These are phyloP conservation scores for Monosporascus sp. DNA, from an alignment of 2,329 filamentous ascomycete species.

Conservation along the genomic window DNA sequence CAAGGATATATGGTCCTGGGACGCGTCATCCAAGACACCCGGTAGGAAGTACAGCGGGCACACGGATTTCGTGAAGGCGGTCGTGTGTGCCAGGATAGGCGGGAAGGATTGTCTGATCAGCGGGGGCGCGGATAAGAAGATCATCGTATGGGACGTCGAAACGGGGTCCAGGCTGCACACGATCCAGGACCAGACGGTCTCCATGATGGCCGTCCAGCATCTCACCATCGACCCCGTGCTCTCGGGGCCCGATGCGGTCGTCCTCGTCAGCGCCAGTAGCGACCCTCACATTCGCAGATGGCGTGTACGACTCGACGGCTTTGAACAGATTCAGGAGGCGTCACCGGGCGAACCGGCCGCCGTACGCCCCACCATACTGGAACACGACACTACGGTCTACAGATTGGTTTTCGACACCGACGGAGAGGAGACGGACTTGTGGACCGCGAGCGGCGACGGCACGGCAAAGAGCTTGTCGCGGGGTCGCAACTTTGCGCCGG, in stretches of 20 bases:
- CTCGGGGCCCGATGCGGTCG: conserved; percentile 41
- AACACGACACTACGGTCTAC: conserved; percentile 90
- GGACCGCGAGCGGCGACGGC: conserved; percentile 91
- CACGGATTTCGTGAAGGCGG: conserved; percentile 83
- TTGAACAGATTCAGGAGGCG: conserved; percentile 49
- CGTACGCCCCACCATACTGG: conserved; percentile 53
- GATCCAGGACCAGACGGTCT: conserved; percentile 65
- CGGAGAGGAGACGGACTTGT: conserved; percentile 65
- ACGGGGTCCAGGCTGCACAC: conserved; percentile 66
- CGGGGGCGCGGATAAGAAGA: conserved; percentile 71
- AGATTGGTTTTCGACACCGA: conserved; percentile 64
- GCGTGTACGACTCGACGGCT: conserved; percentile 50
- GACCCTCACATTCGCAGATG: conserved; percentile 76
- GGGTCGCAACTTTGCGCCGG: conserved; percentile 60
- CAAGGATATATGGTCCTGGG: conserved; percentile 84
- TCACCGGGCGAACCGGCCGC: conserved; percentile 34
- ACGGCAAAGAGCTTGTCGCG: conserved; percentile 75
- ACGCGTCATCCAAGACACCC: conserved; percentile 49
- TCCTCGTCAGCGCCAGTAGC: conserved; percentile 74
- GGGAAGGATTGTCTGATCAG: conserved; percentile 63
- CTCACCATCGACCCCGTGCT: conserved; percentile 68
- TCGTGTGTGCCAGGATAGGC: conserved; percentile 57
- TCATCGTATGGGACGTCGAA: conserved; percentile 75
- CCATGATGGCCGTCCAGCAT: conserved; percentile 74
- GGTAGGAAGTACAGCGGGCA: conserved; percentile 68